Evolutionary conservation across 345 rosid species (phyloP), one percentile per base, ranked within the genome.

Genomic region (Pelargonium nanum): DNA sequence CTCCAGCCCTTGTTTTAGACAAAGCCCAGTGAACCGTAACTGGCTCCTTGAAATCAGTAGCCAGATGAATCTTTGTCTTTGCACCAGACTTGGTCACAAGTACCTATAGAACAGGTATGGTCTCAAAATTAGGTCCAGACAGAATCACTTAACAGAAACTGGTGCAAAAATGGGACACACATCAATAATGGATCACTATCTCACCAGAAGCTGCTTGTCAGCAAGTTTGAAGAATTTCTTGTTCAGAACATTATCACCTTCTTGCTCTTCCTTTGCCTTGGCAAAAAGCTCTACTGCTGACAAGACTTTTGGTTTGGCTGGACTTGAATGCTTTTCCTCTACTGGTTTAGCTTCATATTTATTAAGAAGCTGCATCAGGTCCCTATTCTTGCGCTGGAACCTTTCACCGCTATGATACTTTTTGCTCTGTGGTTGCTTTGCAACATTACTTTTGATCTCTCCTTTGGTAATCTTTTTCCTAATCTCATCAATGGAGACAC

Each of bases 11-110:
- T 67, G 64, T 80, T 74, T 76, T 81, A 59, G 99, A 90, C 75
- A 93, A 78, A 69, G 92, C 99, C 99, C 99, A 93, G 75, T 87
- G 99, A 73, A 89, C 85, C 55, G 81, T 76, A 59, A 86, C 63
- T n/a, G 92, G 90, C 62, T 86, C 92, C 66, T 68, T 78, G 65
- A 78, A 72, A 76, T 89, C 87, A 19, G 96, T 80, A 59, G 83
- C 92, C 55, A 93, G 24, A 72, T 69, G 77, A 68, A 93, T 72
- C 77, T 82, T 87, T 56, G 63, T 73, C 78, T 78, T 93, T 34
- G 78, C 90, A 61, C 80, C 65, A 77, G 65, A 51, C 74, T 87
- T 89, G 62, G 83, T 73, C 64, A 83, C 87, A 70, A 93, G 78
- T 60, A 81, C 96, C 99, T 93, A 72, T 53, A 65, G 34, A 67